Conservation (phyloP, 768 basidiomycete genomes). For the Arthromyces matolae region DNA sequence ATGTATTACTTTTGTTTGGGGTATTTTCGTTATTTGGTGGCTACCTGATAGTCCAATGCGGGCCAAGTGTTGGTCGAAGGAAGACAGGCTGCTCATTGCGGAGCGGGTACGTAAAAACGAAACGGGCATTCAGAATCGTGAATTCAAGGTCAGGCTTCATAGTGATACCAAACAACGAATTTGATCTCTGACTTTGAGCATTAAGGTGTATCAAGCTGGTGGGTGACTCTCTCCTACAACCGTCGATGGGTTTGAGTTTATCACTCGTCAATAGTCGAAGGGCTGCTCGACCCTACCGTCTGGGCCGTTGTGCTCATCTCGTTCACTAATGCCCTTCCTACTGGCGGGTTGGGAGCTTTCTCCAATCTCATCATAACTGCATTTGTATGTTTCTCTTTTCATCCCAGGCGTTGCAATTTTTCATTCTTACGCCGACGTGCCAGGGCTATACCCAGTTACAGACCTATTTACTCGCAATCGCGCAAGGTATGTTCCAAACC, state of each 20-base stretch:
- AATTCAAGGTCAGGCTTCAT: conserved; percentile 40
- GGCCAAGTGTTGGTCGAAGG: conserved; percentile 43
- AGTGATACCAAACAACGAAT: not conserved
- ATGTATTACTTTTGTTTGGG: conserved; percentile 44
- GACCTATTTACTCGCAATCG: conserved; percentile 50
- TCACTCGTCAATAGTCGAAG: conserved; percentile 31
- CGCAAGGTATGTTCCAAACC: conserved; percentile 28
- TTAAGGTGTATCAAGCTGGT: conserved; percentile 31
- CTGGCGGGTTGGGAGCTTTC: conserved; percentile 47
- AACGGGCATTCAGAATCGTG: conserved; percentile 48
- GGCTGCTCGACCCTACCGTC: conserved; percentile 40
- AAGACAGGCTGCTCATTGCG: conserved; percentile 44
- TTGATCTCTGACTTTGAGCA: not conserved
- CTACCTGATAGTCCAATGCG: conserved; percentile 48
- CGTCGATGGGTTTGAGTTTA: not conserved
- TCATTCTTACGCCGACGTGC: not conserved
- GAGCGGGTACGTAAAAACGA: conserved; percentile 51
- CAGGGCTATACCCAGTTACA: conserved; percentile 46
- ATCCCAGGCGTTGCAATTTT: not conserved
- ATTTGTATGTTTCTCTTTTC: conserved; percentile 27
- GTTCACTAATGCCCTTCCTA: conserved; percentile 44
- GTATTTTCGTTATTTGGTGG: conserved; percentile 45
- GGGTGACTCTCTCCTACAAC: conserved; percentile 1
- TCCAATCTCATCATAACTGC: conserved; percentile 50
- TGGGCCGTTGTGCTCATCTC: conserved; percentile 46